Evolutionary conservation across 2,329 filamentous ascomycete species (phyloP).

Genomic region (Alternaria sp.): DNA sequence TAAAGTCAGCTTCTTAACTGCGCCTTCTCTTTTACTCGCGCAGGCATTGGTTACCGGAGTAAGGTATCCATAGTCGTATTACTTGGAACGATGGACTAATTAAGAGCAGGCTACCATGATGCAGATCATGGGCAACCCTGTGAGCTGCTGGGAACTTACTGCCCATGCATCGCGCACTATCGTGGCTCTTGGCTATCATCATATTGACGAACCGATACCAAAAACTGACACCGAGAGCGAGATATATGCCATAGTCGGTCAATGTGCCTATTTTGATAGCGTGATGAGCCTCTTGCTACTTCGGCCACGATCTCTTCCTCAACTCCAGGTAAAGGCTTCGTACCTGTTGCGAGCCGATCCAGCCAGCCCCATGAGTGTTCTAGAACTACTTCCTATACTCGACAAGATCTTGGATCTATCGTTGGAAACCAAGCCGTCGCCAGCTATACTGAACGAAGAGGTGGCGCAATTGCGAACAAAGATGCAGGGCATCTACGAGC

Average conservation of each 20-base stretch:
- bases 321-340: constrained; percentile 33
- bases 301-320: constrained; percentile 41
- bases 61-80: constrained; percentile 9
- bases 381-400: constrained; percentile 42
- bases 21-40: constrained; percentile 38
- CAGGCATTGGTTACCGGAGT: constrained; percentile 44
- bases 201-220: constrained; percentile 21
- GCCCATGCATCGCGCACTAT: constrained; percentile 43
- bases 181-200: constrained; percentile 44
- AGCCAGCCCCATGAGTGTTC: constrained; percentile 35
- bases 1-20: constrained; percentile 37
- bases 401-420: constrained; percentile 39
- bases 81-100: neutral
- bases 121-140: constrained; percentile 46
- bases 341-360: constrained; percentile 35
- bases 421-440: constrained; percentile 26
- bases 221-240: constrained; percentile 35
- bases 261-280: constrained; percentile 45
- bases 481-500: constrained; percentile 32
- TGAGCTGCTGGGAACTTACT: constrained; percentile 43
- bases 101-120: constrained; percentile 38
- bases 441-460: constrained; percentile 26
- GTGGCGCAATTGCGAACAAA: constrained; percentile 30
- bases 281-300: constrained; percentile 42
- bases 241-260: constrained; percentile 39